Evolutionary conservation across 306 rosid genomes (phyloP).

Genomic region (Prunus campanulata): DNA sequence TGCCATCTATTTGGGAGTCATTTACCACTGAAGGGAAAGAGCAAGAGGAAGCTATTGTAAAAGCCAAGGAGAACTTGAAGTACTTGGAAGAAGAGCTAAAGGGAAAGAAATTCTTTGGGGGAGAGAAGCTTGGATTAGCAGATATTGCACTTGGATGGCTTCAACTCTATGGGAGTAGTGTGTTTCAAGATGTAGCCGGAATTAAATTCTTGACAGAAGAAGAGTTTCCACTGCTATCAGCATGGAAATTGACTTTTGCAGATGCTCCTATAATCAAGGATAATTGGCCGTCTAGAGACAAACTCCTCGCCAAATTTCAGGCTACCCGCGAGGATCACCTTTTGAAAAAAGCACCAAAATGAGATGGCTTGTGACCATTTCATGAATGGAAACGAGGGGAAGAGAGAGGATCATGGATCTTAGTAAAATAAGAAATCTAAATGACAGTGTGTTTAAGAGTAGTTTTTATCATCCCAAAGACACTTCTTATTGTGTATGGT

Average conservation of each 20-base stretch:
- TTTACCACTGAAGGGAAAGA: constrained; percentile 22
- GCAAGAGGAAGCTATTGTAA: constrained; percentile 27
- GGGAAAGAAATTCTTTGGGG: constrained; percentile 27
- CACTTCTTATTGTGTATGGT: neutral
- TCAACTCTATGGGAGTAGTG: neutral
- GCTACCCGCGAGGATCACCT: neutral
- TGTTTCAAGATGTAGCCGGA: constrained; percentile 8
- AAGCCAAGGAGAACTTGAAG: constrained; percentile 18
- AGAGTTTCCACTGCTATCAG: constrained; percentile 15
- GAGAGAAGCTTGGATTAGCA: constrained; percentile 19
- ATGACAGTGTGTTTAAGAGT: too few relatives aligned
- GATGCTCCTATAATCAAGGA: constrained; percentile 28
- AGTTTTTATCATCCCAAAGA: too few relatives aligned
- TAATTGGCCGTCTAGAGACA: constrained; percentile 28
- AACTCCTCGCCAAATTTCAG: constrained; percentile 20
- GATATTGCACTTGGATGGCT: constrained; percentile 33
- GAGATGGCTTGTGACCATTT: neutral
- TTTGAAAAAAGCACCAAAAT: neutral
- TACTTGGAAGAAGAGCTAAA: constrained; percentile 21
- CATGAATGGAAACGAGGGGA: neutral
- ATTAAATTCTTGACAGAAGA: constrained; percentile 11
- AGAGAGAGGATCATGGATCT: neutral
- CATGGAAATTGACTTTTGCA: constrained; percentile 24
- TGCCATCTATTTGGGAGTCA: neutral
- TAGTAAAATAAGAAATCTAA: neutral